These are phyloP conservation scores for Juncus inflexus DNA, from an alignment of 176 grass and related monocot genomes.

Conservation along the genomic window DNA sequence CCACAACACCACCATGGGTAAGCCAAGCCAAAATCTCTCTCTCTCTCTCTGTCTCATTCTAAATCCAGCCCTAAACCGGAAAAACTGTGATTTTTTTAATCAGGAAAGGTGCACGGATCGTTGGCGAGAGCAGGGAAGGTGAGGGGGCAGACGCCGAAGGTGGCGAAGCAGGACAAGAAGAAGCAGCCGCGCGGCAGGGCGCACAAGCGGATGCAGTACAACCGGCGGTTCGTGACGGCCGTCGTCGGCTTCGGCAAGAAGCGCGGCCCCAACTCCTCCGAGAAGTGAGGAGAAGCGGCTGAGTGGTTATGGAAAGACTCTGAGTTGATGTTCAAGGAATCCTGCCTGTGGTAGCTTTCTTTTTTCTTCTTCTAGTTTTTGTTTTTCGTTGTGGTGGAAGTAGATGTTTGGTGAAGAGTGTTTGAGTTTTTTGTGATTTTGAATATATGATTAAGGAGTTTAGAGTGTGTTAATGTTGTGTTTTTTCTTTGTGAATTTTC, in stretches of 20 bases:
- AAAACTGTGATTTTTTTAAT: neutral
- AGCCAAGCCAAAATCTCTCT: neutral
- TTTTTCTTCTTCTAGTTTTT: neutral
- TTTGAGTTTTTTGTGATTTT: neutral
- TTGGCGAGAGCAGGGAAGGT: slow-evolving; percentile 83
- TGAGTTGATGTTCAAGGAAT: slow-evolving; percentile 26
- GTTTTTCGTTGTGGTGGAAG: neutral
- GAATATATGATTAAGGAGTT: neutral
- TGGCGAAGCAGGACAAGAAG: slow-evolving; percentile 93
- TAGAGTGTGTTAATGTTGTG: neutral
- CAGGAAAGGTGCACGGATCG: slow-evolving; percentile 89
- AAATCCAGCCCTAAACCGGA: neutral
- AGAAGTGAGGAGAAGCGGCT: slow-evolving; percentile 41
- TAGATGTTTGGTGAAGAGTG: neutral
- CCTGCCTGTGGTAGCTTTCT: slow-evolving; percentile 26
- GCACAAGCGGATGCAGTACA: slow-evolving; percentile 90
- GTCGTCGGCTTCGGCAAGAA: slow-evolving; percentile 88
- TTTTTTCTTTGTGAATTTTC: neutral
- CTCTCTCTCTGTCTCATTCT: too few relatives aligned
- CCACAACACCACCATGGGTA: slow-evolving; percentile 12
- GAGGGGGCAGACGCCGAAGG: slow-evolving; percentile 77
- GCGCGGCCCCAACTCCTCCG: slow-evolving; percentile 83
- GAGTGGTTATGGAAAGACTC: neutral
- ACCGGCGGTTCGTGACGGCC: slow-evolving; percentile 82
- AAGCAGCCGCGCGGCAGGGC: slow-evolving; percentile 80